These are phyloP conservation scores for Melanomma pulvis-pyrius DNA, from an alignment of 495 filamentous ascomycete genomes.

Conservation along the genomic window DNA sequence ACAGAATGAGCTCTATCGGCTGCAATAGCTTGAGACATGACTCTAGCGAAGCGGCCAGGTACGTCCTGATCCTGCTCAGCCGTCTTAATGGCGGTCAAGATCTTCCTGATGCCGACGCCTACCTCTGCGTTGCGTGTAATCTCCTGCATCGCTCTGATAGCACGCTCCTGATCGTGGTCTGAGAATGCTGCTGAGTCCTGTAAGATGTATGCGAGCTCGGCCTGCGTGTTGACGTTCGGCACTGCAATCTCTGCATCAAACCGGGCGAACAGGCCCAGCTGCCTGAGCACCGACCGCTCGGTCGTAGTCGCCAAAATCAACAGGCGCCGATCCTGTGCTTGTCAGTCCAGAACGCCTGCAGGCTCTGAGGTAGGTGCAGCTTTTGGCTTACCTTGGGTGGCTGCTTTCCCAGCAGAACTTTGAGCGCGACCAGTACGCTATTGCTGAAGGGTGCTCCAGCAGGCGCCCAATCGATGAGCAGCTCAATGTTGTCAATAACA, in stretches of 20 bases:
- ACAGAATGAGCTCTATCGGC: conserved; percentile 7
- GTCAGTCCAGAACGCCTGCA: conserved; percentile 8
- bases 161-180: conserved; percentile 52
- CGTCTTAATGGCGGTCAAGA: conserved; percentile 72
- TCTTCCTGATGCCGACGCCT: conserved; percentile 77
- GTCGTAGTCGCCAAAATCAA: conserved; percentile 86
- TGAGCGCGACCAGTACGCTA: conserved; percentile 78
- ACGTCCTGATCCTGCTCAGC: conserved; percentile 69
- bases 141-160: conserved; percentile 60
- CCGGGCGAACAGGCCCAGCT: conserved; percentile 73
- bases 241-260: conserved; percentile 84
- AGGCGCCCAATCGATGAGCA: conserved; percentile 91
- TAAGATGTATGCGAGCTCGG: conserved; percentile 69
- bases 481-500: conserved; percentile 91
- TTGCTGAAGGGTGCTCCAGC: conserved; percentile 91
- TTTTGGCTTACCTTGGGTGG: conserved; percentile 64
- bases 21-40: conserved; percentile 63
- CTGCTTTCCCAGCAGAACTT: conserved; percentile 78
- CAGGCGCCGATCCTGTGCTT: conserved; percentile 69
- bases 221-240: conserved; percentile 71
- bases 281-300: conserved; percentile 70
- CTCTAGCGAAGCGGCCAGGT: conserved; percentile 64
- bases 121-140: conserved; percentile 61
- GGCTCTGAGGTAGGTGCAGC: background rate
- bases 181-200: conserved; percentile 66